Conservation (phyloP, 805 yeast genomes). For the Monosporozyma aquatica region DNA sequence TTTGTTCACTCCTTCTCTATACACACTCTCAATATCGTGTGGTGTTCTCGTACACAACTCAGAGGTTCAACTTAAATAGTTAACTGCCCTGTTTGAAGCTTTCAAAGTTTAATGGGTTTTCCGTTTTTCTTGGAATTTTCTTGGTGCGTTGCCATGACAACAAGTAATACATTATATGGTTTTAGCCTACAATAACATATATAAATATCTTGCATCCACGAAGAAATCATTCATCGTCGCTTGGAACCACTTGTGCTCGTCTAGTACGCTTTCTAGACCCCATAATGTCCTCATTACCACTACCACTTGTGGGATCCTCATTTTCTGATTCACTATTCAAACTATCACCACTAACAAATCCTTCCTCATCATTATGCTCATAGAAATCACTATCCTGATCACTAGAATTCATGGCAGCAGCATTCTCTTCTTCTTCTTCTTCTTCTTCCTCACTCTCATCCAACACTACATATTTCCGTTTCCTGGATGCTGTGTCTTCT, state of each 20-base stretch:
- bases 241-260: not conserved
- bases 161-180: too few relatives aligned
- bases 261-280: not conserved
- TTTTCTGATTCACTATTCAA: slow-evolving; percentile 33
- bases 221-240: slow-evolving; percentile 1
- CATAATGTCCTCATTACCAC: slow-evolving; percentile 21
- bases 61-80: too few relatives aligned
- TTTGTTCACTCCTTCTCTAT: too few relatives aligned
- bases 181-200: too few relatives aligned
- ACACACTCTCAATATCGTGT: too few relatives aligned
- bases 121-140: too few relatives aligned
- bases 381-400: slow-evolving; percentile 23
- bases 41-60: too few relatives aligned
- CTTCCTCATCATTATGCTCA: slow-evolving; percentile 25
- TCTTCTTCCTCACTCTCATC: slow-evolving; percentile 1
- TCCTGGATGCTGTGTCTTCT: slow-evolving; percentile 3
- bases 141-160: too few relatives aligned
- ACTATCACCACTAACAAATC: slow-evolving; percentile 28
- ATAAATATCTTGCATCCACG: too few relatives aligned
- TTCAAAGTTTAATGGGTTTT: too few relatives aligned
- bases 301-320: slow-evolving; percentile 24
- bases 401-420: not conserved
- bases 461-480: slow-evolving; percentile 1
- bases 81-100: too few relatives aligned
- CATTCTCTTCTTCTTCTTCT: slow-evolving; percentile 2